These are phyloP conservation scores for Neonectria sp. DNA, from an alignment of 2,329 filamentous ascomycete genomes.

Conservation along the genomic window DNA sequence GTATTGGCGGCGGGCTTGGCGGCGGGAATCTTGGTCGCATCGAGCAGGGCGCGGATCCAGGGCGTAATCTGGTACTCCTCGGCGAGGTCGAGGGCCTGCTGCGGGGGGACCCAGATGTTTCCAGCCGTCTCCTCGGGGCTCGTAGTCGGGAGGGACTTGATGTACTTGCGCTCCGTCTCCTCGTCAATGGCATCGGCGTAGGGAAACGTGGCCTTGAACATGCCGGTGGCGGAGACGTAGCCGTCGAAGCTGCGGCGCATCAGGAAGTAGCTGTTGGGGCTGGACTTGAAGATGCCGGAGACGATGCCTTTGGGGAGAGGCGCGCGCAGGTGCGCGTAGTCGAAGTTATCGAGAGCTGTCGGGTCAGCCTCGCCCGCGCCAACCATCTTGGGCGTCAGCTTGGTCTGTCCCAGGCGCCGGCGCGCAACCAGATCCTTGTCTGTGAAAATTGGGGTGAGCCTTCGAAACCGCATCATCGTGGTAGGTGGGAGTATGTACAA, in stretches of 20 bases:
- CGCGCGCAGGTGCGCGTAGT: constrained; percentile 95
- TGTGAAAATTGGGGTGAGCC: constrained; percentile 56
- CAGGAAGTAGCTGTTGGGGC: constrained; percentile 94
- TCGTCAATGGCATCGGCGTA: constrained; percentile 82
- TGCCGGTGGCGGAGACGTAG: constrained; percentile 87
- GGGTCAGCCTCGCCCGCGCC: constrained; percentile 82
- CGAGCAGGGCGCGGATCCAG: constrained; percentile 94
- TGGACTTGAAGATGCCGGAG: constrained; percentile 92
- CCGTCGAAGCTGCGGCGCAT: constrained; percentile 93
- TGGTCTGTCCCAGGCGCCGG: constrained; percentile 92
- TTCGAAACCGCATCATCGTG: constrained; percentile 30
- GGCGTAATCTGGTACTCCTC: constrained; percentile 88
- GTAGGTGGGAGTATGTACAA: constrained; percentile 62
- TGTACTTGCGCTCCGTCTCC: constrained; percentile 82
- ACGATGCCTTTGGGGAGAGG: constrained; percentile 92
- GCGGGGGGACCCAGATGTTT: constrained; percentile 94
- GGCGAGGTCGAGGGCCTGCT: constrained; percentile 84
- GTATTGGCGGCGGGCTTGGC: constrained; percentile 69
- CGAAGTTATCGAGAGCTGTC: constrained; percentile 85
- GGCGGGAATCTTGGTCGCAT: constrained; percentile 82
- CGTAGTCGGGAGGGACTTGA: constrained; percentile 86
- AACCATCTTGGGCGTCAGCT: constrained; percentile 86
- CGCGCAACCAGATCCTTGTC: constrained; percentile 84
- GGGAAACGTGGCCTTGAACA: constrained; percentile 93
- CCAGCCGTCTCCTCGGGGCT: constrained; percentile 94